Conservation (phyloP, 352 stramenopile species). For the Phytophthora sojae region DNA sequence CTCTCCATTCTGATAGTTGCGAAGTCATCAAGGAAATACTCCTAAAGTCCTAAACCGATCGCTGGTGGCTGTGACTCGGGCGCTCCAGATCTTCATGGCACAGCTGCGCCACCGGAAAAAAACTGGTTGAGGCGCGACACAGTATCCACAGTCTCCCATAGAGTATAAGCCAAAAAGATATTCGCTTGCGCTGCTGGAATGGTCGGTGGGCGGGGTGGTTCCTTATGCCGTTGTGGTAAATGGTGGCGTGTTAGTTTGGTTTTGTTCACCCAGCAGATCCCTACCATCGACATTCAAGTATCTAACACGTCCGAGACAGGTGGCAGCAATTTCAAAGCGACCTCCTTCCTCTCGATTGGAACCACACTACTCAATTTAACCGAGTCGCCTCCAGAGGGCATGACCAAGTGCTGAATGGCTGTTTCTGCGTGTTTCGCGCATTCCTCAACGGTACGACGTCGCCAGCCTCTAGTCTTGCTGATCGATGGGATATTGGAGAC, state of each 20-base stretch:
- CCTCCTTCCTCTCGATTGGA: not conserved
- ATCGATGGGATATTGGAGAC: not conserved
- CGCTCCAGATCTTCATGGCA: not conserved
- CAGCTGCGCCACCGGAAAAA: not conserved
- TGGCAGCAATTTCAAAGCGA: not conserved
- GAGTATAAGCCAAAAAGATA: too few relatives aligned
- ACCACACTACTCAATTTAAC: too few relatives aligned
- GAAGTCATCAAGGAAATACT: not conserved
- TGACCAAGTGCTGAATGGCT: not conserved
- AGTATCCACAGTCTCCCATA: too few relatives aligned
- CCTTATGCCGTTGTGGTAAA: not conserved
- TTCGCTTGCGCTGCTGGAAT: not conserved
- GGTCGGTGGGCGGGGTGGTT: not conserved
- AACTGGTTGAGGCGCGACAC: too few relatives aligned
- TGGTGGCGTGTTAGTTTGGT: not conserved
- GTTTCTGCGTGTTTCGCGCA: not conserved
- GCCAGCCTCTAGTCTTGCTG: too few relatives aligned
- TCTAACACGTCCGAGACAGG: not conserved
- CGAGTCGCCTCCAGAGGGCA: not conserved
- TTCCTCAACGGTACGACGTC: not conserved
- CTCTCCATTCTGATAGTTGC: not conserved
- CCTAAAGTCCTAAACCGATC: not conserved
- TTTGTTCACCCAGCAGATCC: not conserved
- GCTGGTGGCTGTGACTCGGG: not conserved
- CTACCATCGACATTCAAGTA: not conserved